Conservation (phyloP, 139 green algal species). For the Pseudopediastrum boryanum region DNA sequence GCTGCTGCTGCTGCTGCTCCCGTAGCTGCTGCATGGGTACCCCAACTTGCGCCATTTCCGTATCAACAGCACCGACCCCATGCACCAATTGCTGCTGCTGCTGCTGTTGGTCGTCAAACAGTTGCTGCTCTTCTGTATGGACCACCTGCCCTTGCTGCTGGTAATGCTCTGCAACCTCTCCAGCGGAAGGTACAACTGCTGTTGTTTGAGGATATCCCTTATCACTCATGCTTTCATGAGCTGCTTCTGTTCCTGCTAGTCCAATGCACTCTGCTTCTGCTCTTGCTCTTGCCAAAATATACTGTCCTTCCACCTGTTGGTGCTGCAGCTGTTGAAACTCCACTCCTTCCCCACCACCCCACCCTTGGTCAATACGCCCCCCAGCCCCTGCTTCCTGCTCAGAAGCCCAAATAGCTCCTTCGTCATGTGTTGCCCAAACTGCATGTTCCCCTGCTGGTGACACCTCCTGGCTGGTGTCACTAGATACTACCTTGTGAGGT, state of each 20-base stretch:
- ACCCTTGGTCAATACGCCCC: no score
- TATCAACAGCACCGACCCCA: conserved; percentile 6
- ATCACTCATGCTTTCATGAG: no score
- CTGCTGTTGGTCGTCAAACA: background rate
- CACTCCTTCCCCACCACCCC: background rate
- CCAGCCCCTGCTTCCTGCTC: no score
- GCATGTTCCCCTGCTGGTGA: no score
- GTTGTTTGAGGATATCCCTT: no score
- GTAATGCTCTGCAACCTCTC: background rate
- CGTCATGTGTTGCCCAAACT: background rate
- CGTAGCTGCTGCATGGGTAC: background rate
- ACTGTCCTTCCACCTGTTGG: background rate
- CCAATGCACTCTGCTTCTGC: conserved; percentile 5
- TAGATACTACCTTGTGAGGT: background rate
- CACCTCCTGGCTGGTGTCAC: background rate
- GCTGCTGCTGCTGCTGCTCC: background rate
- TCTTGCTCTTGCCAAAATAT: background rate
- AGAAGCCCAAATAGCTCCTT: background rate
- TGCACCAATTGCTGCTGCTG: background rate
- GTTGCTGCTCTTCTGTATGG: background rate
- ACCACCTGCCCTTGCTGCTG: background rate
- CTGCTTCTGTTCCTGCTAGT: conserved; percentile 6
- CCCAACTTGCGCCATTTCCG: conserved; percentile 3
- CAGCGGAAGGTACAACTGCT: no score
- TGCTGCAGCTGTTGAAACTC: background rate